Conservation (phyloP, 1,284 basidiomycete species). For the Athelia psychrophila region DNA sequence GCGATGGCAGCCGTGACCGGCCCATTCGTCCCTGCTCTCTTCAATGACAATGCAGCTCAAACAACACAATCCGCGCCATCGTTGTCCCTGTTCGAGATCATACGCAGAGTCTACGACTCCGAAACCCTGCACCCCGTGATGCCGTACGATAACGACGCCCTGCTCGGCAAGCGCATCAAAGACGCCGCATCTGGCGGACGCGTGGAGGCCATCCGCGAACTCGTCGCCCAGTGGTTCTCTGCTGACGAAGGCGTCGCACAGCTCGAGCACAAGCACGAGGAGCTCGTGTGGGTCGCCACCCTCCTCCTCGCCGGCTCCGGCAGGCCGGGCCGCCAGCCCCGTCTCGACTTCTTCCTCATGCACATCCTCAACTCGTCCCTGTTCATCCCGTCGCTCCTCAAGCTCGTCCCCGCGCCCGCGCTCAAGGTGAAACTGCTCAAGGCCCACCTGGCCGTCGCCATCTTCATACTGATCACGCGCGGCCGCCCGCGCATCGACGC, state of each 20-base stretch:
- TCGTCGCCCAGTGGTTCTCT: conserved; percentile 45
- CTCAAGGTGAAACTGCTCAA: conserved; percentile 47
- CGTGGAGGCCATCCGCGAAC: conserved; percentile 41
- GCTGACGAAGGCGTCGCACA: conserved; percentile 24
- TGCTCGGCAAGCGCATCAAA: conserved; percentile 32
- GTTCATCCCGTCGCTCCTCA: conserved; percentile 52
- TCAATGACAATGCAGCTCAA: conserved; percentile 7
- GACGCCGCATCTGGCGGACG: conserved; percentile 38
- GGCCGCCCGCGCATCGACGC: conserved; percentile 60
- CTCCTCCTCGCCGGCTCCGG: conserved; percentile 55
- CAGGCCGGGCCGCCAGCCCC: conserved; percentile 43
- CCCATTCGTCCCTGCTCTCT: conserved; percentile 33
- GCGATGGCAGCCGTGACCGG: conserved; percentile 52
- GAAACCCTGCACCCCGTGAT: conserved; percentile 47
- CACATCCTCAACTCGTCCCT: conserved; percentile 62
- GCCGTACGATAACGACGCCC: conserved; percentile 47
- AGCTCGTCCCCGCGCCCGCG: conserved; percentile 30
- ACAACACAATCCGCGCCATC: conserved; percentile 18
- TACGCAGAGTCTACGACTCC: conserved; percentile 53
- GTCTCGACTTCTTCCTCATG: conserved; percentile 74
- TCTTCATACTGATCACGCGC: conserved; percentile 45
- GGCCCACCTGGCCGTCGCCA: conserved; percentile 40
- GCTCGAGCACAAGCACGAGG: conserved; percentile 45
- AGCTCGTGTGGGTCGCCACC: conserved; percentile 49
- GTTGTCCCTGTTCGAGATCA: conserved; percentile 44